Conservation (phyloP, 352 stramenopile species). For the Peronosclerospora sorghi region DNA sequence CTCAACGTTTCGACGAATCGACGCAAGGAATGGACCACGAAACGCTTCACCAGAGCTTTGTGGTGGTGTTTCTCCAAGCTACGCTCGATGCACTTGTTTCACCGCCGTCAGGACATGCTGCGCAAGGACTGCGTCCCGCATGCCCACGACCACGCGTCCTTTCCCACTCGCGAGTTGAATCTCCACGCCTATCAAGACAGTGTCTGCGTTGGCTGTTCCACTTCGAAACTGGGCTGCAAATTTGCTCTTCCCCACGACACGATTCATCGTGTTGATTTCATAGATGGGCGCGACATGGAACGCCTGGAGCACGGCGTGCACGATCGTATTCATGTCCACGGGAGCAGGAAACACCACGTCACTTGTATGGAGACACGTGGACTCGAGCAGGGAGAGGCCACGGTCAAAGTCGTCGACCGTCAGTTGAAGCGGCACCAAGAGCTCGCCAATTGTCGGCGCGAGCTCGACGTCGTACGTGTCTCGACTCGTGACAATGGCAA, state of each 20-base stretch:
- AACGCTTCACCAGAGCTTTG: too few species aligned
- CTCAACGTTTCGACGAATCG: too few species aligned
- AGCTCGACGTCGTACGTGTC: slow-evolving; percentile 51
- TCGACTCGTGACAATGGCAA: slow-evolving; percentile 47
- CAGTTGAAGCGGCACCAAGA: slow-evolving; percentile 62
- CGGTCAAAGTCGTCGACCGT: slow-evolving; percentile 62
- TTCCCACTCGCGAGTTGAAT: slow-evolving; percentile 56
- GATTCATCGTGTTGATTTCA: slow-evolving; percentile 64
- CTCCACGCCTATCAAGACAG: slow-evolving; percentile 47
- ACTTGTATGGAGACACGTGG: slow-evolving; percentile 42
- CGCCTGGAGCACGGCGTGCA: slow-evolving; percentile 39
- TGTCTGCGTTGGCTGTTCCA: slow-evolving; percentile 23
- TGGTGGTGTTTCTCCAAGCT: too few species aligned
- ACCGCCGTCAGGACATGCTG: slow-evolving; percentile 41
- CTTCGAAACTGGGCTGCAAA: slow-evolving; percentile 53
- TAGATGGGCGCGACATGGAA: slow-evolving; percentile 67
- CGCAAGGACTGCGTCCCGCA: slow-evolving; percentile 36
- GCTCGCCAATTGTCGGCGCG: slow-evolving; percentile 44
- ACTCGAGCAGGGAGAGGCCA: slow-evolving; percentile 45
- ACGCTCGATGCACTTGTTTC: too few species aligned
- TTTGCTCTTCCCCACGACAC: slow-evolving; percentile 50
- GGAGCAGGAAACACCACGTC: slow-evolving; percentile 41
- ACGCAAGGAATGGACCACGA: too few species aligned
- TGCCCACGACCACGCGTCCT: slow-evolving; percentile 49
- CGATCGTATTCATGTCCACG: slow-evolving; percentile 36